These are phyloP conservation scores for Isatis tinctoria DNA, from an alignment of 345 rosid genomes.

Conservation along the genomic window DNA sequence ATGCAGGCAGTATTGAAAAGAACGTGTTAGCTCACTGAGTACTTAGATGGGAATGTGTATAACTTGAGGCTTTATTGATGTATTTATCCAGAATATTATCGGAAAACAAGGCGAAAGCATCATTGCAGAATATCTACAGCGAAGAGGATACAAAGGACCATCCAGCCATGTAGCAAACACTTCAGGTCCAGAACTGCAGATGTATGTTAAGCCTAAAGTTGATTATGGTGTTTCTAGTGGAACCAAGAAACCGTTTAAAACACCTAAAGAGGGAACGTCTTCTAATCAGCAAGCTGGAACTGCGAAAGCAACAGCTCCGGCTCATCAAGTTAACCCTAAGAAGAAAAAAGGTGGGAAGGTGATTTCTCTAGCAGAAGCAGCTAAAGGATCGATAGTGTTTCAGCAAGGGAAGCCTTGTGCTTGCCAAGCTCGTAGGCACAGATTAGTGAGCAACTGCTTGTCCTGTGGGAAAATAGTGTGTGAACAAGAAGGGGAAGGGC, in stretches of 20 bases:
- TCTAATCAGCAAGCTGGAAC: slow-evolving; percentile 35
- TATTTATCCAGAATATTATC: slow-evolving; percentile 59
- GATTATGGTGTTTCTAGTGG: slow-evolving; percentile 41
- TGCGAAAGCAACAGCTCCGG: slow-evolving; percentile 23
- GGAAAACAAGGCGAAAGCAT: slow-evolving; percentile 74
- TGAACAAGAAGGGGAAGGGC: slow-evolving; percentile 98
- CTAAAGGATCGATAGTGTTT: slow-evolving; percentile 89
- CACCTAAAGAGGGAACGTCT: slow-evolving; percentile 44
- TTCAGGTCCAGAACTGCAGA: slow-evolving; percentile 52
- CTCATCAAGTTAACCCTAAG: slow-evolving; percentile 42
- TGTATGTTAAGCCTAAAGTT: slow-evolving; percentile 73
- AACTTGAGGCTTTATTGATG: neutral
- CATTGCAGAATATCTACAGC: slow-evolving; percentile 67
- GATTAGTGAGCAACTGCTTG: slow-evolving; percentile 83
- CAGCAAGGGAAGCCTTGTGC: slow-evolving; percentile 91
- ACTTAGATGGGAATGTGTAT: neutral
- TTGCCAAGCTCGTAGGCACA: slow-evolving; percentile 88
- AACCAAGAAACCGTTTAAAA: slow-evolving; percentile 46
- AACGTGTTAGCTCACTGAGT: neutral
- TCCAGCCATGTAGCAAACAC: slow-evolving; percentile 31
- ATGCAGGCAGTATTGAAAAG: neutral
- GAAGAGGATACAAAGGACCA: slow-evolving; percentile 55
- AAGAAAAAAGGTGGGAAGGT: slow-evolving; percentile 90
- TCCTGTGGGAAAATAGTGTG: slow-evolving; percentile 97
- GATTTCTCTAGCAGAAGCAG: slow-evolving; percentile 87